Base-by-base conservation (phyloP, 176 grass and related monocot species). In the Carex kokanica region DNA sequence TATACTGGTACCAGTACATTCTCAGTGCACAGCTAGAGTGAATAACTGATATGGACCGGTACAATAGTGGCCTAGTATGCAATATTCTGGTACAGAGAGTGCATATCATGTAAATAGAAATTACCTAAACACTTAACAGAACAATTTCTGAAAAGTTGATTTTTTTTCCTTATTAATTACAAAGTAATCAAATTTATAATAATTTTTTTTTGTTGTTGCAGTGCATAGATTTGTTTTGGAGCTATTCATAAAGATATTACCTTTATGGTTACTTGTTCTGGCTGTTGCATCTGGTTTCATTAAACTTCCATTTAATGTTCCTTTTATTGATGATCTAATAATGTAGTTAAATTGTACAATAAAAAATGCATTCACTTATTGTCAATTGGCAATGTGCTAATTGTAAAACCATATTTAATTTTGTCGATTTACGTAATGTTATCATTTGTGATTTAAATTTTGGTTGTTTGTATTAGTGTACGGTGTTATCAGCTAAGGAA, bases 261-360 rank as follows among this genome's bases (percentile, higher is more conserved):
- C 95, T 60, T 55, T 88, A 21, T 98, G 92, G 90, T 62, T 94
- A 52, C 79, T 98, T 20, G 67, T 88, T 8, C n/a, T 98, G 64
- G 79, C 86, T 74, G 4, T 91, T 69, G 95, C 90, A 70, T 88
- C 91, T 58, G 95, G 95, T 64, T 65, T 90, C 34, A 52, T 94
- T 79, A 93, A 91, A 82, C 74, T 98, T 77, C 95, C 95, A 43
- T 94, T 94, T 82, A 78, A 91, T 91, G 81, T 94, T 64, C 95
- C 92, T 12, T 84, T 70, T 86, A 69, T 92, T 67, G 90, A 93
- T 82, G 88, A 93, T 80, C 78, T 98, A 6, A 65, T 94, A 18
- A 85, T 94, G 92, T 94, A 85, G 88, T 81, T 80, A 21, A n/a
- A 81, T 80, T 80, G 3, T 24, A 60, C 5, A 7, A 15, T 75